These are phyloP conservation scores for Penicillium capsulatum DNA, from an alignment of 2,329 filamentous ascomycete species.

Conservation along the genomic window DNA sequence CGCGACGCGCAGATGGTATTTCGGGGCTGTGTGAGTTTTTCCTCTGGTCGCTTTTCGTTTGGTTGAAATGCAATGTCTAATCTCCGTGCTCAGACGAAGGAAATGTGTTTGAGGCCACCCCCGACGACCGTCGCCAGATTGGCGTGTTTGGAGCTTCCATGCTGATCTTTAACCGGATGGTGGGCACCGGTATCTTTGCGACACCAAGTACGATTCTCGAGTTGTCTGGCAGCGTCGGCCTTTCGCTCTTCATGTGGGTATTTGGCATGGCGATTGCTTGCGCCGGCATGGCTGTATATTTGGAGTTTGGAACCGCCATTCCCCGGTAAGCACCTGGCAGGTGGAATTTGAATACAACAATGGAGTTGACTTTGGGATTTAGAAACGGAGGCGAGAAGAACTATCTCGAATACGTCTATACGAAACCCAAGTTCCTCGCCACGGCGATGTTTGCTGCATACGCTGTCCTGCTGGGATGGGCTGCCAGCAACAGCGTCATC, in stretches of 20 bases:
- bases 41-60: not conserved
- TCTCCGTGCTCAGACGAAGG: constrained; percentile 30
- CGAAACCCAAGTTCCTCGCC: constrained; percentile 49
- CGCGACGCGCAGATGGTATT: constrained; percentile 30
- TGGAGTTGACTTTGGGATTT: too few relatives aligned
- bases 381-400: constrained; percentile 52
- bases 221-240: constrained; percentile 45
- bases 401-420: constrained; percentile 53
- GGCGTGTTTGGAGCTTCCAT: constrained; percentile 42
- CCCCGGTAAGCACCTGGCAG: constrained; percentile 38
- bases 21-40: constrained; percentile 31
- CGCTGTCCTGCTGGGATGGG: constrained; percentile 50
- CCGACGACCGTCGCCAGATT: constrained; percentile 38
- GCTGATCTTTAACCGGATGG: constrained; percentile 48
- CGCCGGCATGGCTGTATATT: constrained; percentile 43
- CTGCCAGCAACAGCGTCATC: constrained; percentile 51
- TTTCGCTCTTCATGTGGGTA: constrained; percentile 49
- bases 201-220: constrained; percentile 46
- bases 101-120: constrained; percentile 34
- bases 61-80: constrained; percentile 7
- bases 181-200: constrained; percentile 50
- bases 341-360: too few relatives aligned
- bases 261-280: constrained; percentile 47
- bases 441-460: constrained; percentile 54
- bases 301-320: constrained; percentile 51